Evolutionary conservation across 331 rosid genomes (phyloP).

Genomic region (Phaseolus coccineus): DNA sequence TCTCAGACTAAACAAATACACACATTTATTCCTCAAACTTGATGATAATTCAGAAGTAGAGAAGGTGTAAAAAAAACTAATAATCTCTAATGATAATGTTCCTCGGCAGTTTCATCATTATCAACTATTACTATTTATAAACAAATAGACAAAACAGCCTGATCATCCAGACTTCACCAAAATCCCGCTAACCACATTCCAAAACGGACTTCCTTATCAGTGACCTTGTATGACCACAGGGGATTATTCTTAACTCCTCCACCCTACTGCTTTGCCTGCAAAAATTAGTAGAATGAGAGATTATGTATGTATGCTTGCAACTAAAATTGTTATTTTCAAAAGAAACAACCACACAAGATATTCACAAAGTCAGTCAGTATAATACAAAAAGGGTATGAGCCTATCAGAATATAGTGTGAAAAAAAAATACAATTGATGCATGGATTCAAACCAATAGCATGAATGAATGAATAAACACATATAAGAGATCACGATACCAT

Average conservation of each 20-base stretch:
- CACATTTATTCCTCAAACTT: constrained; percentile 38
- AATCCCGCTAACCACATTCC: constrained; percentile 36
- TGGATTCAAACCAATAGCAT: no score
- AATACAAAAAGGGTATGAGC: background rate
- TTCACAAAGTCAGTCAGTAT: background rate
- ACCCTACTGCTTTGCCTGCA: constrained; percentile 82
- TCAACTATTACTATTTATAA: constrained; percentile 45
- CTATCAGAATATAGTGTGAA: constrained; percentile 22
- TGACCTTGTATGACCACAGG: background rate
- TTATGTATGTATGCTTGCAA: background rate
- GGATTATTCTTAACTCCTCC: constrained; percentile 28
- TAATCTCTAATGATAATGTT: constrained; percentile 25
- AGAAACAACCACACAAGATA: constrained; percentile 1
- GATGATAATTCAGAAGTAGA: constrained; percentile 4
- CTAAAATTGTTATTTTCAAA: constrained; percentile 6
- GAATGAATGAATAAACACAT: no score
- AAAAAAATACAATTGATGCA: constrained; percentile 17
- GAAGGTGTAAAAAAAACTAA: background rate
- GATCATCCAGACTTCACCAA: constrained; percentile 35
- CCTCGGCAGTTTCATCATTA: constrained; percentile 1
- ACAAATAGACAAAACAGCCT: constrained; percentile 44
- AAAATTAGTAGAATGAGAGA: constrained; percentile 8
- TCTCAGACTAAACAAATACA: constrained; percentile 35
- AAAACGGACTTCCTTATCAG: constrained; percentile 43
- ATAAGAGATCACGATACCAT: no score